Percentiles rank a stretch among this genome's conserved stretches.
Conservation (phyloP, 371 early-diverging fungal species). For the Mucor velutinosus region DNA sequence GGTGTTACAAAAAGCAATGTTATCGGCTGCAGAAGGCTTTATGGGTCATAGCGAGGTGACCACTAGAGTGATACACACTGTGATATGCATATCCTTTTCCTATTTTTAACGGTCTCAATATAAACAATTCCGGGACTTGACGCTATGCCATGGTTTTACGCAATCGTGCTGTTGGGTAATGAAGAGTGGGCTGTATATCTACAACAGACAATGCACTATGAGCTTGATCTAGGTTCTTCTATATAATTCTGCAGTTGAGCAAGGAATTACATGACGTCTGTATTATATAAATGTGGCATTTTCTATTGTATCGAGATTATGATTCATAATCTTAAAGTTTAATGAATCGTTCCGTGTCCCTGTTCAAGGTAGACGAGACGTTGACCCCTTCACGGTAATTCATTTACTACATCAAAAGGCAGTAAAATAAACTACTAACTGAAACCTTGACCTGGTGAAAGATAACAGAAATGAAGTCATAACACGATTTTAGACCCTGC, state of each 20-base stretch:
- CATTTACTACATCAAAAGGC: neutral
- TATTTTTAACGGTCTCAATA: neutral
- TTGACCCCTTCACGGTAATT: neutral
- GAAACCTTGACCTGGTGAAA: neutral
- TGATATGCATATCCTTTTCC: neutral
- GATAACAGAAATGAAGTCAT: constrained; percentile 1
- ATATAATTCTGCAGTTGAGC: neutral
- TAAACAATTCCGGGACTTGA: neutral
- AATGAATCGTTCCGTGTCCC: neutral
- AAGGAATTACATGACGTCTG: neutral
- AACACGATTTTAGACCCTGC: neutral
- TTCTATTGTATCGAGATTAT: neutral
- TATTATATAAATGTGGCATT: neutral
- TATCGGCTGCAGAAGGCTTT: neutral
- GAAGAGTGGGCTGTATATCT: neutral
- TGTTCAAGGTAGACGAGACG: neutral
- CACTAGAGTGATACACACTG: neutral
- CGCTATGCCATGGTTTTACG: neutral
- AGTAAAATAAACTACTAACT: neutral
- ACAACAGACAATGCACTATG: neutral
- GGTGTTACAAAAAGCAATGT: neutral
- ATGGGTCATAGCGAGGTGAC: neutral
- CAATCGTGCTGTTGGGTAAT: neutral
- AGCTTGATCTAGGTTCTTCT: neutral
- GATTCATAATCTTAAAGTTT: neutral